These are phyloP conservation scores for Graphilbum sp. DNA, from an alignment of 2,329 filamentous ascomycete genomes.

Conservation along the genomic window DNA sequence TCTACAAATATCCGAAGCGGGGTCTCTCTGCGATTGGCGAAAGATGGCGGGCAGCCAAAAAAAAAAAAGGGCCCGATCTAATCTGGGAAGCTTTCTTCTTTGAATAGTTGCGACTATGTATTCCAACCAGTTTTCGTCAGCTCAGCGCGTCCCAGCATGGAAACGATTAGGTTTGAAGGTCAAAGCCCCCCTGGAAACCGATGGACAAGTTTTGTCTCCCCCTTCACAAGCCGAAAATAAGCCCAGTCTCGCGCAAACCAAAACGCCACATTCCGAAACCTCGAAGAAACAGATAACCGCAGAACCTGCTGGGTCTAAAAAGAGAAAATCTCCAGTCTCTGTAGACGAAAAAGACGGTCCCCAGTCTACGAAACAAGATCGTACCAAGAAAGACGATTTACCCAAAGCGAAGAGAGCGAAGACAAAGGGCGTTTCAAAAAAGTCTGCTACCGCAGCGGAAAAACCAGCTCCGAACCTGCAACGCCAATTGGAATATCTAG, in stretches of 20 bases:
- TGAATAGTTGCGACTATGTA: too few species aligned
- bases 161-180: constrained; percentile 48
- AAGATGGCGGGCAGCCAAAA: background rate
- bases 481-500: constrained; percentile 60
- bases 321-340: constrained; percentile 31
- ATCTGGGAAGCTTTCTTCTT: too few species aligned
- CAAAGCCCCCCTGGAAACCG: constrained; percentile 26
- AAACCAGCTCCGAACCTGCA: constrained; percentile 29
- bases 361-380: too few species aligned
- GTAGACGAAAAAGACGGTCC: constrained; percentile 20
- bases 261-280: background rate
- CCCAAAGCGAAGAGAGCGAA: constrained; percentile 11
- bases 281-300: too few species aligned
- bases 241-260: background rate
- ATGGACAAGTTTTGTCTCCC: constrained; percentile 1
- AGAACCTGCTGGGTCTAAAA: constrained; percentile 12
- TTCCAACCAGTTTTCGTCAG: too few species aligned
- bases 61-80: background rate
- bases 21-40: background rate
- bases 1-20: background rate
- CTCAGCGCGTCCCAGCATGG: constrained; percentile 37
- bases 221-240: background rate
- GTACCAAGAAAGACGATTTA: constrained; percentile 1
- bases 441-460: constrained; percentile 17
- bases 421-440: constrained; percentile 19